These are phyloP conservation scores for Candida awuae DNA, from an alignment of 805 yeast genomes.

Conservation along the genomic window DNA sequence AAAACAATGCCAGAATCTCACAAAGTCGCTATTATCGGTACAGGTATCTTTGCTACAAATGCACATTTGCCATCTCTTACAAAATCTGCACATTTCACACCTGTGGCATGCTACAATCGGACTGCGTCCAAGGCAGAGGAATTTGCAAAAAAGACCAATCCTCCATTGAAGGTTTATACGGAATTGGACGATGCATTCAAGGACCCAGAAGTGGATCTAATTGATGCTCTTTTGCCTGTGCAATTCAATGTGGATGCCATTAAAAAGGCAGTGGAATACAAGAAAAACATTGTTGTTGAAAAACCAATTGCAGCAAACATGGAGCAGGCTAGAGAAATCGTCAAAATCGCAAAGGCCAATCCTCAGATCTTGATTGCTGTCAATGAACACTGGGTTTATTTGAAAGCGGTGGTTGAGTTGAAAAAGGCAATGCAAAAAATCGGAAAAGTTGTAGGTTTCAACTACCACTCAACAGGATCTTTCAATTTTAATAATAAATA, in stretches of 20 bases:
- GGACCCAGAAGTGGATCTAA: slow-evolving; percentile 61
- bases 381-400: slow-evolving; percentile 82
- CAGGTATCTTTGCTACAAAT: slow-evolving; percentile 84
- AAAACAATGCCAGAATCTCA: too few species aligned
- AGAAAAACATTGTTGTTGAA: slow-evolving; percentile 76
- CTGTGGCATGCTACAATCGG: slow-evolving; percentile 73
- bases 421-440: slow-evolving; percentile 57
- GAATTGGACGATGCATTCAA: slow-evolving; percentile 54
- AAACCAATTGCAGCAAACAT: slow-evolving; percentile 89
- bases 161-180: slow-evolving; percentile 51
- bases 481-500: slow-evolving; percentile 56
- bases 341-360: slow-evolving; percentile 51
- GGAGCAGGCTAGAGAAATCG: slow-evolving; percentile 74
- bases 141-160: slow-evolving; percentile 50
- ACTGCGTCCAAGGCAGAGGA: slow-evolving; percentile 74
- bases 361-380: slow-evolving; percentile 59
- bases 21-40: slow-evolving; percentile 65
- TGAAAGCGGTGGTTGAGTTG: slow-evolving; percentile 48
- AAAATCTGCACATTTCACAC: slow-evolving; percentile 43
- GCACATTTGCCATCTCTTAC: slow-evolving; percentile 71
- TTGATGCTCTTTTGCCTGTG: slow-evolving; percentile 88
- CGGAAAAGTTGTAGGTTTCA: slow-evolving; percentile 64
- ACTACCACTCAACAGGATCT: slow-evolving; percentile 68
- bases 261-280: slow-evolving; percentile 58
- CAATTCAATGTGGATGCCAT: slow-evolving; percentile 67